These are phyloP conservation scores for Zoysia pacifica DNA, from an alignment of 176 grass and related monocot genomes.

Conservation along the genomic window DNA sequence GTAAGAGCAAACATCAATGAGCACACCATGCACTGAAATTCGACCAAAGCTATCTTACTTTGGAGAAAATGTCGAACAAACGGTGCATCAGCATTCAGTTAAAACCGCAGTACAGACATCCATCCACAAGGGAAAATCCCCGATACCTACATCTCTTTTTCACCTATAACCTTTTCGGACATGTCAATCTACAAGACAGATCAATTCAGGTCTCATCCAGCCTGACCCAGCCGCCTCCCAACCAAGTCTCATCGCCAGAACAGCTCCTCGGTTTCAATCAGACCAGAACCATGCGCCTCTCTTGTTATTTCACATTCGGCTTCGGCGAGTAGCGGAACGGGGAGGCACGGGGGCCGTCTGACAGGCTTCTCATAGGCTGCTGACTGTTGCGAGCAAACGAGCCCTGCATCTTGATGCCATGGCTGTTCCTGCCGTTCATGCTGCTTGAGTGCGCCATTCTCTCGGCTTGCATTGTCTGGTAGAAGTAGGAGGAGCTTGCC, in stretches of 20 bases:
- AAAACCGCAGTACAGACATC: constrained; percentile 40
- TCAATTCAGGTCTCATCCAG: constrained; percentile 39
- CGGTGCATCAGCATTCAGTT: constrained; percentile 37
- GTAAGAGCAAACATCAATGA: not conserved
- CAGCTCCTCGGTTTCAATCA: constrained; percentile 3
- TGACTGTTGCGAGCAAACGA: constrained; percentile 48
- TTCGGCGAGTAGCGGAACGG: constrained; percentile 72
- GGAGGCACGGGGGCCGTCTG: constrained; percentile 56
- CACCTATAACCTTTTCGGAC: constrained; percentile 61
- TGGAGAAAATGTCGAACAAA: constrained; percentile 11
- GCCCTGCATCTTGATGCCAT: constrained; percentile 52
- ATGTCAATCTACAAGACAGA: constrained; percentile 64
- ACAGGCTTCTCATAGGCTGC: constrained; percentile 63
- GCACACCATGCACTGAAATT: not conserved
- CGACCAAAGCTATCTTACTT: not conserved
- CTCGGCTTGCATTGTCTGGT: constrained; percentile 66
- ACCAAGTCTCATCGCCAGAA: constrained; percentile 14
- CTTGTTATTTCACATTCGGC: constrained; percentile 45
- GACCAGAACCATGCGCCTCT: not conserved
- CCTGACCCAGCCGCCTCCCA: not conserved
- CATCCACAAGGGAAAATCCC: constrained; percentile 25
- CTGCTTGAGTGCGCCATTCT: constrained; percentile 56
- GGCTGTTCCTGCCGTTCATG: constrained; percentile 48
- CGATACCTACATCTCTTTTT: constrained; percentile 50
- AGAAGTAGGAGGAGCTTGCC: constrained; percentile 68